Evolutionary conservation across 2,329 filamentous ascomycete genomes (phyloP).

Genomic region (Clarireedia homoeocarpa): DNA sequence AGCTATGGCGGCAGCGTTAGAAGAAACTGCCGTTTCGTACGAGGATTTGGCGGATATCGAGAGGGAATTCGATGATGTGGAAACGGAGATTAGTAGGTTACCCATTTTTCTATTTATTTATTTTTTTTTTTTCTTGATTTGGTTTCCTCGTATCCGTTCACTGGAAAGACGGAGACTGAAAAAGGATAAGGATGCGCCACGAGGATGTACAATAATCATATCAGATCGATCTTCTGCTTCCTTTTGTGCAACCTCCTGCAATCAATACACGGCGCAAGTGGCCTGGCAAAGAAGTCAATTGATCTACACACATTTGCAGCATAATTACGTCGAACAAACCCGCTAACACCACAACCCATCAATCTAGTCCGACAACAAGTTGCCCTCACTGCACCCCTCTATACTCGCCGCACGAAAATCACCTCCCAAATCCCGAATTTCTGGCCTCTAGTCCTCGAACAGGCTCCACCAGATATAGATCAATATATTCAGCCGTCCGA

Average conservation of each 20-base stretch:
- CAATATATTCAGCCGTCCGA: conserved; percentile 80
- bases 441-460: conserved; percentile 91
- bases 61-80: conserved; percentile 74
- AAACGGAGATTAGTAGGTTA: conserved; percentile 65
- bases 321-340: not conserved
- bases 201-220: conserved; percentile 3
- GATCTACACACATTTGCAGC: not conserved
- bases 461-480: conserved; percentile 78
- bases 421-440: conserved; percentile 74
- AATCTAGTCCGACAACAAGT: conserved; percentile 63
- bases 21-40: conserved; percentile 49
- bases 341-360: not conserved
- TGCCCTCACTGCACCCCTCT: conserved; percentile 60
- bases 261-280: not conserved
- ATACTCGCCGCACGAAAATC: conserved; percentile 64
- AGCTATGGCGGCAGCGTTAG: conserved; percentile 30
- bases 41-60: conserved; percentile 75
- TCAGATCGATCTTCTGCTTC: not conserved
- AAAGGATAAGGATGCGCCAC: conserved; percentile 4
- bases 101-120: conserved; percentile 30
- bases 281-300: too few relatives aligned
- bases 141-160: not conserved
- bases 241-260: not conserved
- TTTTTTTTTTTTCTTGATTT: not conserved
- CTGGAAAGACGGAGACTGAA: not conserved